These are phyloP conservation scores for Zizania palustris DNA, from an alignment of 202 grass and related monocot species.

Conservation along the genomic window DNA sequence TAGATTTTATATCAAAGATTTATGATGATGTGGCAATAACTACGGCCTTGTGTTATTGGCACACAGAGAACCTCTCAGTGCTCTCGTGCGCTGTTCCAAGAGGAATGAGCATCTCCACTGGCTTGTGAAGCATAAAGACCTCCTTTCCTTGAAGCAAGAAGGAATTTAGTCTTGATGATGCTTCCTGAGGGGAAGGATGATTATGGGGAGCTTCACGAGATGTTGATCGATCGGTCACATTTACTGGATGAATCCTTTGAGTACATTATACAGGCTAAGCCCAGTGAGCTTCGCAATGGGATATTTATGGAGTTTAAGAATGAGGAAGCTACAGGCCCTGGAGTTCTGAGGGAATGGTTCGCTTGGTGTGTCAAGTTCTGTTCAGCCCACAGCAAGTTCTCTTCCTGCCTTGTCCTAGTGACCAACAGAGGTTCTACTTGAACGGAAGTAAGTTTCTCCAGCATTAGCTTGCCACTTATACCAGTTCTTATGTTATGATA, in stretches of 20 bases:
- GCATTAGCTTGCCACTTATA: slow-evolving; percentile 27
- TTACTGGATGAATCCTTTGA: slow-evolving; percentile 84
- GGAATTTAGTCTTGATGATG: slow-evolving; percentile 92
- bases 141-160: slow-evolving; percentile 75
- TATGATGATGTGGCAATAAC: slow-evolving; percentile 72
- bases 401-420: slow-evolving; percentile 79
- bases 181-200: slow-evolving; percentile 88
- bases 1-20: slow-evolving; percentile 72
- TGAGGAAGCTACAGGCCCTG: slow-evolving; percentile 95
- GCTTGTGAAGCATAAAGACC: slow-evolving; percentile 81
- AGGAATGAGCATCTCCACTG: slow-evolving; percentile 71
- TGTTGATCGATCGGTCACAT: slow-evolving; percentile 85
- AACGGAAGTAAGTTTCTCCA: slow-evolving; percentile 77
- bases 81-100: slow-evolving; percentile 65
- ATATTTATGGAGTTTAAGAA: slow-evolving; percentile 99
- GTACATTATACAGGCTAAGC: slow-evolving; percentile 68
- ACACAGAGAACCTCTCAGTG: slow-evolving; percentile 60
- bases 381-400: slow-evolving; percentile 89
- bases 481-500: slow-evolving; percentile 1
- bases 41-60: slow-evolving; percentile 63
- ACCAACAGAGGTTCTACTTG: slow-evolving; percentile 84
- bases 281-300: slow-evolving; percentile 66
- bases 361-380: slow-evolving; percentile 79
- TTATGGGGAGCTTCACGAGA: slow-evolving; percentile 85
- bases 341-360: slow-evolving; percentile 97